Evolutionary conservation across 768 basidiomycete species (phyloP), one percentile per base, ranked within the genome.

Genomic region (Scleroderma bovista): DNA sequence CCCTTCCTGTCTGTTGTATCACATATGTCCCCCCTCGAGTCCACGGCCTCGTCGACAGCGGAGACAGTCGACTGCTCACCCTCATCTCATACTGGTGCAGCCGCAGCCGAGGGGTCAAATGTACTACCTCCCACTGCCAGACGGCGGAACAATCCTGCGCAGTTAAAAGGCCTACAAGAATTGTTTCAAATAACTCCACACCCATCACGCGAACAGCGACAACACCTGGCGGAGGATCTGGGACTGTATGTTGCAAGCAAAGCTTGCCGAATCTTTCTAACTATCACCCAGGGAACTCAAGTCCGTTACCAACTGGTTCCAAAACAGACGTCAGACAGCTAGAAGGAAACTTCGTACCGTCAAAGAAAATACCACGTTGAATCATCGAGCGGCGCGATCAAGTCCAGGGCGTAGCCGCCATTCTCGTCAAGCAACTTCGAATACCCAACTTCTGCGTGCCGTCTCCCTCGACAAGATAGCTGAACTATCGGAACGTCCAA

Each of bases 281-380:
- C 51, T n/a, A 17, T 20, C 10, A 29, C 34, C 39, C 24, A 84
- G 82, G 82, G 81, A 83, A 61, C 72, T 76, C 24, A 83, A 81
- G 57, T 82, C 81, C 1, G 81, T 84, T 47, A 84, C 84, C 11
- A 84, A 87, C 44, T 89, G 87, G 87, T 88, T 88, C 62, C 87
- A 89, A 65, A 88, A 89, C 66, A 86, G 78, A 66, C 83, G 86
- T 17, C 84, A 88, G 57, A 83, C 63, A 16, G 57, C 56, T 11
- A 57, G 58, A 47, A 62, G 43, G 44, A 66, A 59, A 50, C 58
- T 56, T 1, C 51, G 26, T 38, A 41, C 54, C 4, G 54, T 38
- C 36, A 60, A 48, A 31, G 67, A 68, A 47, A 68, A 66, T 48
- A 34, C 51, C n/a, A 55, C 47, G 13, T 7, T 51, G 17, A 57